These are phyloP conservation scores for Globisporangium echinulatum DNA, from an alignment of 352 stramenopile species.

Conservation along the genomic window DNA sequence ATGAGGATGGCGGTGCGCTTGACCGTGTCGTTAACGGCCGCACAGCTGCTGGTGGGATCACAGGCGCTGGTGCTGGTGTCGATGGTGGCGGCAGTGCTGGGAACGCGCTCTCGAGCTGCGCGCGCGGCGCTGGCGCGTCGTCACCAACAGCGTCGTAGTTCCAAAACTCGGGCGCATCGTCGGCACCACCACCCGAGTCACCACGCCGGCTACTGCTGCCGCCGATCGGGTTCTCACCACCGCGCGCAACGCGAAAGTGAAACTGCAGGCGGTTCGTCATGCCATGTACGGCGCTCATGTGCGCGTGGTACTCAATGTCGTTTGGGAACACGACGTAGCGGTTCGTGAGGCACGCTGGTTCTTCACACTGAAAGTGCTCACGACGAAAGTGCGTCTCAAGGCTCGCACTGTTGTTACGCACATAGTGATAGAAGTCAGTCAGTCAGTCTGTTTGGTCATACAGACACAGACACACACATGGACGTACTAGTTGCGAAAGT, in stretches of 20 bases:
- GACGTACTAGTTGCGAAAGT: constrained; percentile 88
- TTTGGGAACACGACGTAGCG: constrained; percentile 85
- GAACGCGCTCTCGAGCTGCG: constrained; percentile 52
- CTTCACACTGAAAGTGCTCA: constrained; percentile 84
- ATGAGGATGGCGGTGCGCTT: constrained; percentile 11
- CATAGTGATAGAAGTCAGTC: constrained; percentile 7
- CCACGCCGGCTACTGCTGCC: constrained; percentile 7
- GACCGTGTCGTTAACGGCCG: constrained; percentile 18
- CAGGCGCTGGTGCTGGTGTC: constrained; percentile 26
- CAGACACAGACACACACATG: background rate
- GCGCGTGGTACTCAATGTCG: constrained; percentile 81
- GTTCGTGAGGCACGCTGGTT: constrained; percentile 71
- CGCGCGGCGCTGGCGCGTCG: constrained; percentile 17
- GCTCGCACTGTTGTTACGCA: constrained; percentile 34
- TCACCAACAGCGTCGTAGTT: constrained; percentile 32
- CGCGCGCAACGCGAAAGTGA: constrained; percentile 66
- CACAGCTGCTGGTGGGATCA: constrained; percentile 38
- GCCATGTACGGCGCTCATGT: constrained; percentile 78
- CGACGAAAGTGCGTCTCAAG: constrained; percentile 80
- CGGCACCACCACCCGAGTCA: background rate
- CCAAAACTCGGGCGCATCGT: constrained; percentile 53
- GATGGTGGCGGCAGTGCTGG: constrained; percentile 47
- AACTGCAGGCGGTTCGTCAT: constrained; percentile 64
- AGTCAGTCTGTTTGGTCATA: background rate
- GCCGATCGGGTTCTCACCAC: constrained; percentile 48